Percentiles rank a stretch among this genome's conserved stretches.
These are phyloP conservation scores for Epichloe coenophiala DNA, from an alignment of 2,329 filamentous ascomycete genomes.

Conservation along the genomic window DNA sequence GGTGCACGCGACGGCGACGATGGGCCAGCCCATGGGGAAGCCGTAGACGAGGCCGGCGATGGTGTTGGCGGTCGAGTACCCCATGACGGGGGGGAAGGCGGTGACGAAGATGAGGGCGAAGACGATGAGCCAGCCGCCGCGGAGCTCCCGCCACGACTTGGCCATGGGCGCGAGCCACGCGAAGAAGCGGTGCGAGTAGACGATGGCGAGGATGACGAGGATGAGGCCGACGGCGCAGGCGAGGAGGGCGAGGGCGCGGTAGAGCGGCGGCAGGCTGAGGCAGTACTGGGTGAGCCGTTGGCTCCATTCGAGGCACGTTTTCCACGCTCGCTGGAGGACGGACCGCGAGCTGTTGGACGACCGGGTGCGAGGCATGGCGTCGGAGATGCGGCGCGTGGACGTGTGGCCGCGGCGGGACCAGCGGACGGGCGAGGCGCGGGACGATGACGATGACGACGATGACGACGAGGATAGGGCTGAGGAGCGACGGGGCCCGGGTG, in stretches of 20 bases:
- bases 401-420: conserved; percentile 5
- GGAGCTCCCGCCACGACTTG: conserved; percentile 60
- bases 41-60: conserved; percentile 42
- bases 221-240: conserved; percentile 37
- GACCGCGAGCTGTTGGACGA: conserved; percentile 12
- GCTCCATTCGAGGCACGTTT: conserved; percentile 23
- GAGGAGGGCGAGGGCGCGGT: conserved; percentile 44
- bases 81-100: conserved; percentile 77
- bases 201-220: conserved; percentile 52
- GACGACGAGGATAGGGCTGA: background rate
- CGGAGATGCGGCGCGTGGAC: conserved; percentile 26
- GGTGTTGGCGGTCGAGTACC: conserved; percentile 62
- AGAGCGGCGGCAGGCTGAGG: conserved; percentile 41
- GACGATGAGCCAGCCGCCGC: conserved; percentile 60
- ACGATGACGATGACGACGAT: background rate
- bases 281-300: conserved; percentile 35
- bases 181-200: conserved; percentile 75
- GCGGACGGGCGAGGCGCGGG: conserved; percentile 4
- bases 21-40: conserved; percentile 59
- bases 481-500: background rate
- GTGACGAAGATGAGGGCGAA: conserved; percentile 64
- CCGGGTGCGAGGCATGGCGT: conserved; percentile 6
- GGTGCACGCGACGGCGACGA: conserved; percentile 67
- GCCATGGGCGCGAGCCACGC: conserved; percentile 59
- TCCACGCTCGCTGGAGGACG: conserved; percentile 25